These are phyloP conservation scores for Penicillium herquei DNA, from an alignment of 495 filamentous ascomycete species.

Conservation along the genomic window DNA sequence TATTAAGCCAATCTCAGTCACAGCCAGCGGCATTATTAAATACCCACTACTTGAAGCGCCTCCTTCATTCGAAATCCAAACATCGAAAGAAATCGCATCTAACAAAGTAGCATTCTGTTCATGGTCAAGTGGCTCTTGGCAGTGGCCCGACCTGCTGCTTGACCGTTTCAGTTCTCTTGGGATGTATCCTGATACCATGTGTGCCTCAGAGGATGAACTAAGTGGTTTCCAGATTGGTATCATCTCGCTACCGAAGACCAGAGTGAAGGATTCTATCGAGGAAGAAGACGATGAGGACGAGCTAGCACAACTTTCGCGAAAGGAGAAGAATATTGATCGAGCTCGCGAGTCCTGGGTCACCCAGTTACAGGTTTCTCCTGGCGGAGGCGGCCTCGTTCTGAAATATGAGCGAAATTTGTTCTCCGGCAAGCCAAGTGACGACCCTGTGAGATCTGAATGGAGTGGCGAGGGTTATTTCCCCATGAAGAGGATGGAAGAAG, in stretches of 20 bases:
- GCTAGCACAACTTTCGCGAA: constrained; percentile 5
- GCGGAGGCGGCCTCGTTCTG: constrained; percentile 26
- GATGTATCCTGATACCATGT: constrained; percentile 20
- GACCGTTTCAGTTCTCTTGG: constrained; percentile 22
- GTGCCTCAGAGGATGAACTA: constrained; percentile 15
- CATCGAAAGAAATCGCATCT: constrained; percentile 29
- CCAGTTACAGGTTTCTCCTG: constrained; percentile 26
- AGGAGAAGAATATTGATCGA: constrained; percentile 21
- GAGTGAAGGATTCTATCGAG: constrained; percentile 8
- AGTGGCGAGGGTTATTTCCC: constrained; percentile 42
- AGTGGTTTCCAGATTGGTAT: constrained; percentile 39
- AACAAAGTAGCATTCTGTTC: constrained; percentile 30
- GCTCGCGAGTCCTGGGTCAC: constrained; percentile 37
- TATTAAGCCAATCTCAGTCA: constrained; percentile 36
- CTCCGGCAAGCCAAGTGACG: constrained; percentile 33
- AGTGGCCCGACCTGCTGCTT: constrained; percentile 34
- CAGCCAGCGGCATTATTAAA: constrained; percentile 25
- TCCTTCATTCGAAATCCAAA: constrained; percentile 32
- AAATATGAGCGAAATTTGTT: constrained; percentile 45
- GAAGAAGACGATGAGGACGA: constrained; percentile 30
- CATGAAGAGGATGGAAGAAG: constrained; percentile 27
- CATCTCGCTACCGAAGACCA: constrained; percentile 22
- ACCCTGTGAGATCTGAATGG: constrained; percentile 39
- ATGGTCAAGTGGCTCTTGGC: constrained; percentile 37
- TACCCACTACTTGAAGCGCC: constrained; percentile 24